phyloP scores from a whole-genome alignment of 2,329 filamentous ascomycete genomes.

The Trichoderma sp. region DNA sequence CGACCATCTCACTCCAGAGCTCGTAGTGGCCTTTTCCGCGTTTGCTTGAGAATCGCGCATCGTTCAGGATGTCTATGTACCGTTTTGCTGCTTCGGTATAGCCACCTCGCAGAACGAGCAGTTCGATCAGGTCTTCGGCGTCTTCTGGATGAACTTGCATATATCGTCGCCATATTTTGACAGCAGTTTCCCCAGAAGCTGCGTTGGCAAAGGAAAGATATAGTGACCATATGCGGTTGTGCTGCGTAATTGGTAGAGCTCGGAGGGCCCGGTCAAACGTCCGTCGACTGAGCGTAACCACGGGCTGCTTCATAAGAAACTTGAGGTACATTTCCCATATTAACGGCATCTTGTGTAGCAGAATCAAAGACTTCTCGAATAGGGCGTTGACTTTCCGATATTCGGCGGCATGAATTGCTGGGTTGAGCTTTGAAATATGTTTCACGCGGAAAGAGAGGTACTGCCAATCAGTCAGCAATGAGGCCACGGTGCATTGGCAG shows the following conservation, averaged over 20 bases:
- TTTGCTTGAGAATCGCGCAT: slow-evolving; percentile 86
- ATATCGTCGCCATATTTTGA: slow-evolving; percentile 92
- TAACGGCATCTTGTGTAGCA: slow-evolving; percentile 97
- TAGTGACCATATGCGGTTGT: slow-evolving; percentile 90
- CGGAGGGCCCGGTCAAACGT: slow-evolving; percentile 91
- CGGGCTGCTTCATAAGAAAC: slow-evolving; percentile 87
- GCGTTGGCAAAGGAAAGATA: slow-evolving; percentile 91
- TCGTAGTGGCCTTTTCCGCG: slow-evolving; percentile 93
- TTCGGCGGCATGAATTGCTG: slow-evolving; percentile 73
- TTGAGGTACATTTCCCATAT: slow-evolving; percentile 98
- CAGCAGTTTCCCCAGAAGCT: slow-evolving; percentile 81
- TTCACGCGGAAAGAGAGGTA: slow-evolving; percentile 83
- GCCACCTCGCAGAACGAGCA: slow-evolving; percentile 74
- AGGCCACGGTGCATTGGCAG: not conserved
- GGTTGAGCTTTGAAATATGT: slow-evolving; percentile 78
- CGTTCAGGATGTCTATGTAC: slow-evolving; percentile 90
- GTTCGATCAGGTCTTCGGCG: slow-evolving; percentile 89
- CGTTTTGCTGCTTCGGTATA: slow-evolving; percentile 89
- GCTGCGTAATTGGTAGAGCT: slow-evolving; percentile 88
- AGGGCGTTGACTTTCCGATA: slow-evolving; percentile 92
- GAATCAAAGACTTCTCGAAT: slow-evolving; percentile 86
- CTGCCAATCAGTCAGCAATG: slow-evolving; percentile 38
- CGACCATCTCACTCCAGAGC: slow-evolving; percentile 96
- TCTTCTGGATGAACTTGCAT: slow-evolving; percentile 97
- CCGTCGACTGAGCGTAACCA: slow-evolving; percentile 79